A percentile compares a stretch with the other conserved stretches of the same genome.
Conservation (phyloP, 352 stramenopile genomes). For the Stephanocyclus meneghinianus region DNA sequence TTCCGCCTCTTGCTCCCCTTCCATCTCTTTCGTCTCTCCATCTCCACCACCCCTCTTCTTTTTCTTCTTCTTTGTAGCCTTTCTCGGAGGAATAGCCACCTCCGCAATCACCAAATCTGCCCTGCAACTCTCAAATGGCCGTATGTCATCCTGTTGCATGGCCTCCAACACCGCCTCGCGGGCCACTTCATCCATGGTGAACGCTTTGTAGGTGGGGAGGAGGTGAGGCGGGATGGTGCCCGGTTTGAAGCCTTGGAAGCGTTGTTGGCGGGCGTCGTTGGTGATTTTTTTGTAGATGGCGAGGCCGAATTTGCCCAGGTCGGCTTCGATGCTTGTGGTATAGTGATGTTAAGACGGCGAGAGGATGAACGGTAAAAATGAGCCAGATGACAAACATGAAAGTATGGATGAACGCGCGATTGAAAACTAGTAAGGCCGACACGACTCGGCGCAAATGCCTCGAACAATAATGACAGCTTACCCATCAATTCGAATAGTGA, state of each 20-base stretch:
- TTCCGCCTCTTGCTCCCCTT: conserved; percentile 32
- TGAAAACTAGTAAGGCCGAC: too few species aligned
- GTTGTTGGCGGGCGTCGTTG: conserved; percentile 69
- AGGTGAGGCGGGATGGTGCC: conserved; percentile 80
- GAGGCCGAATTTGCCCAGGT: conserved; percentile 74
- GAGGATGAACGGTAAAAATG: not conserved
- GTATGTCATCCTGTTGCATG: conserved; percentile 81
- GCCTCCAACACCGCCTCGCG: conserved; percentile 77
- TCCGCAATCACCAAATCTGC: conserved; percentile 61
- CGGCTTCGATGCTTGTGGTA: conserved; percentile 51
- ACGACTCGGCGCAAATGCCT: too few species aligned
- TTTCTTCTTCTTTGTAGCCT: conserved; percentile 57
- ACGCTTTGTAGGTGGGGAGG: conserved; percentile 70
- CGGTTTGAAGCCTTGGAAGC: conserved; percentile 79
- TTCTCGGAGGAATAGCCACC: conserved; percentile 63
- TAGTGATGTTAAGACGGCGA: too few species aligned
- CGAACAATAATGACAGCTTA: conserved; percentile 7
- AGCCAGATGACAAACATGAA: conserved; percentile 4
- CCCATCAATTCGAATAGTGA: conserved; percentile 76
- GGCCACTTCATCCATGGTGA: conserved; percentile 80
- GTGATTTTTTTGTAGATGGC: conserved; percentile 79
- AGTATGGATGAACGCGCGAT: not conserved
- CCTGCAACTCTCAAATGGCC: conserved; percentile 71
- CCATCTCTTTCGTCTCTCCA: conserved; percentile 19
- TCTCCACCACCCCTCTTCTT: conserved; percentile 59